A percentile compares a stretch with the other conserved stretches of the same genome.
These are phyloP conservation scores for Colletotrichum sp. DNA, from an alignment of 2,329 filamentous ascomycete genomes.

Conservation along the genomic window DNA sequence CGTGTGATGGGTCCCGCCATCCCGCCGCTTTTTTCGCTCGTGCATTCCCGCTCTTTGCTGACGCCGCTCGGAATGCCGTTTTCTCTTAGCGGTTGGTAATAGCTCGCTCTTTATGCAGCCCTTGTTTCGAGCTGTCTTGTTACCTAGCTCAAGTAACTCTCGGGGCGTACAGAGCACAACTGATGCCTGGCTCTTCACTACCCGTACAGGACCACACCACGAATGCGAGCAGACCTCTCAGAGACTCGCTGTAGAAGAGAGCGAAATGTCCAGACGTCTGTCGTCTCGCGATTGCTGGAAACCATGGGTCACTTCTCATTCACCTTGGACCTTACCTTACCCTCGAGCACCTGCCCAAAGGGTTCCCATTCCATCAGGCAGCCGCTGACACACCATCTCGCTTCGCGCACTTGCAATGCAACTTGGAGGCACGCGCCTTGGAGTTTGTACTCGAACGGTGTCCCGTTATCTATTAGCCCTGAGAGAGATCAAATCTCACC, in stretches of 20 bases:
- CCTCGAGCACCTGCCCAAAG: not conserved
- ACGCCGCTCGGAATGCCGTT: not conserved
- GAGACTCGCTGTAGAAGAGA: not conserved
- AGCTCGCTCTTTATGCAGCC: not conserved
- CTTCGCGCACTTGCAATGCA: not conserved
- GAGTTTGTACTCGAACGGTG: not conserved
- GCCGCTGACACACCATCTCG: conserved; percentile 15
- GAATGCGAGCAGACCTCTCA: not conserved
- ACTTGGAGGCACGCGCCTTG: not conserved
- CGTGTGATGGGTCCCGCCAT: not conserved
- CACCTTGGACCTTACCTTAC: not conserved
- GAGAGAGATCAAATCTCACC: not conserved
- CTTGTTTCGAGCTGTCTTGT: not conserved
- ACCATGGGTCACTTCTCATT: not conserved
- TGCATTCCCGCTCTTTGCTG: not conserved
- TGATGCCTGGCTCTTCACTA: not conserved
- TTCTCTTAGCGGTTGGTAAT: not conserved
- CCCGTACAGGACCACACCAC: not conserved
- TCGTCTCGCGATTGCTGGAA: not conserved
- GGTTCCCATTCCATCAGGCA: not conserved
- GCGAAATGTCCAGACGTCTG: not conserved
- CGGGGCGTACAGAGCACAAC: not conserved
- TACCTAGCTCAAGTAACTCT: not conserved
- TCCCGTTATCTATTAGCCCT: not conserved
- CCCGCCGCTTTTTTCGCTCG: not conserved